Evolutionary conservation across 2,329 filamentous ascomycete genomes (phyloP).

Genomic region (Diplodia scrobiculata): DNA sequence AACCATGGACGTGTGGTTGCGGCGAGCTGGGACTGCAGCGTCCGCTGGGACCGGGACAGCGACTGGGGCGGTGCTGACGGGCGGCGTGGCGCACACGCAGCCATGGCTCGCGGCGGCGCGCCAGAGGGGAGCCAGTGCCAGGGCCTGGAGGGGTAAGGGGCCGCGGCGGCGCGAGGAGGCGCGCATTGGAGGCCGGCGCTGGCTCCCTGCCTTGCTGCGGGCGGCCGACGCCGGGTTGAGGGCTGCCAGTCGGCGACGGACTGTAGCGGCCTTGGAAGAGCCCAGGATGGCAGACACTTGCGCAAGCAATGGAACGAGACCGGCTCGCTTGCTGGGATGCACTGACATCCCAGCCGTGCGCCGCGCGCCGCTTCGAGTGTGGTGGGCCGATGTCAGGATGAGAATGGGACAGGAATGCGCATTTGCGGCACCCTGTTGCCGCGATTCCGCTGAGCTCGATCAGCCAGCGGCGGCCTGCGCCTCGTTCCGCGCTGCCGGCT

Average conservation of each 20-base stretch:
- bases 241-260: conserved; percentile 6
- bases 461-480: conserved; percentile 17
- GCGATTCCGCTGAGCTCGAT: conserved; percentile 16
- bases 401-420: conserved; percentile 22
- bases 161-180: neutral
- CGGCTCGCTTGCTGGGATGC: conserved; percentile 21
- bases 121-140: neutral
- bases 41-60: neutral
- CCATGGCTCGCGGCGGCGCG: conserved; percentile 16
- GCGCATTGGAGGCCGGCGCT: neutral
- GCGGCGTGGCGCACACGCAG: conserved; percentile 19
- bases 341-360: conserved; percentile 23
- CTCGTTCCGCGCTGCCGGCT: conserved; percentile 21
- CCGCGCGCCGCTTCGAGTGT: conserved; percentile 22
- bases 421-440: conserved; percentile 18
- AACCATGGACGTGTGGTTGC: conserved; percentile 15
- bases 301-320: conserved; percentile 19
- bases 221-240: conserved; percentile 21
- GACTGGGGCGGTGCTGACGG: conserved; percentile 21
- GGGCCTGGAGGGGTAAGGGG: conserved; percentile 4
- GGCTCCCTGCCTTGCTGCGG: conserved; percentile 17
- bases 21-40: neutral
- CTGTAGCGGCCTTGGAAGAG: conserved; percentile 24
- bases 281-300: conserved; percentile 15
- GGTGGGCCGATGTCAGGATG: conserved; percentile 25